Evolutionary conservation across 768 basidiomycete species (phyloP).

Genomic region (Naganishia vaughanmartiniae): DNA sequence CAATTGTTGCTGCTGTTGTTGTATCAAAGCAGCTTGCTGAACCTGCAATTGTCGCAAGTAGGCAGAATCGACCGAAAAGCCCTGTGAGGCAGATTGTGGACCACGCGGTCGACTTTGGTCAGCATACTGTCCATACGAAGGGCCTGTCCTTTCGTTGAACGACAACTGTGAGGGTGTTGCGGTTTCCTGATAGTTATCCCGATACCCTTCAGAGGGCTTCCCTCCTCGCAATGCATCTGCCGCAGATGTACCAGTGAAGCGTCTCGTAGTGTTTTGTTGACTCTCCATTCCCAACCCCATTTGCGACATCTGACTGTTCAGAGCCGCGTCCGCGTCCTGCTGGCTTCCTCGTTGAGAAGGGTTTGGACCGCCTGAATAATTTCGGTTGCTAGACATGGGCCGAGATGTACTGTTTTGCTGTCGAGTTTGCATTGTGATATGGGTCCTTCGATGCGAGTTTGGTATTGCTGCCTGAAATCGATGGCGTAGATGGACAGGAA

Average conservation of each 20-base stretch:
- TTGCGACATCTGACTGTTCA: neutral
- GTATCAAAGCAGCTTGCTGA: slow-evolving; percentile 9
- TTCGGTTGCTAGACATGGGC: neutral
- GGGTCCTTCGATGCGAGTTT: no score
- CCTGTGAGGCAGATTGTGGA: neutral
- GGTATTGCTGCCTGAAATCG: neutral
- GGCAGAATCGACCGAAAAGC: slow-evolving; percentile 1
- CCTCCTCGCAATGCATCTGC: slow-evolving; percentile 6
- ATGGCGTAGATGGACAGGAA: neutral
- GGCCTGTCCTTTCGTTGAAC: neutral
- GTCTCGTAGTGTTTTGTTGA: neutral
- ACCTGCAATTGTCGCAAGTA: slow-evolving; percentile 12
- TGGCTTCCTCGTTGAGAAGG: neutral
- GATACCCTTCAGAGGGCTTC: neutral
- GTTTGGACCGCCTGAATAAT: neutral
- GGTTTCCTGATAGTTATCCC: neutral
- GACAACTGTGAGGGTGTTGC: neutral
- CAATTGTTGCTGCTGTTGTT: slow-evolving; percentile 14
- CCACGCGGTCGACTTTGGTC: neutral
- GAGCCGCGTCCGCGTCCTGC: neutral
- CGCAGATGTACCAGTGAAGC: neutral
- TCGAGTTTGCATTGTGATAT: slow-evolving; percentile 2
- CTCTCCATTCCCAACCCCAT: neutral
- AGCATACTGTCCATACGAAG: neutral
- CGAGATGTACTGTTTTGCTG: neutral